These are phyloP conservation scores for Nemophila menziesii DNA, from an alignment of 257 asterid species.

Conservation along the genomic window DNA sequence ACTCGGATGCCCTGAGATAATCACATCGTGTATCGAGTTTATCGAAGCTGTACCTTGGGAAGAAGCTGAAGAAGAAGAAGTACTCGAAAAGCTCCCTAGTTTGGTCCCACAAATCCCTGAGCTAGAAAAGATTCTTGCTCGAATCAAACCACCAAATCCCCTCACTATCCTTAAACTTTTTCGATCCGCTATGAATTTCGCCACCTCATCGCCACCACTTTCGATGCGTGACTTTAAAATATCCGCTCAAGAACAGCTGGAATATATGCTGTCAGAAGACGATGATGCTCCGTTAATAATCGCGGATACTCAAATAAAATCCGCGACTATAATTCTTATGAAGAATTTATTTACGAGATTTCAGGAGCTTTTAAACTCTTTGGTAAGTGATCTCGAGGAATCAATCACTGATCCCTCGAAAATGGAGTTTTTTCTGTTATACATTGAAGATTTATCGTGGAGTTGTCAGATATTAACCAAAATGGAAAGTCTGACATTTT, in stretches of 20 bases:
- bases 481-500: conserved; percentile 44
- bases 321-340: conserved; percentile 34
- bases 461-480: conserved; percentile 53
- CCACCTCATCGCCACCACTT: conserved; percentile 55
- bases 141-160: conserved; percentile 64
- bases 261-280: conserved; percentile 80
- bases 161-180: conserved; percentile 38
- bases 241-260: conserved; percentile 85
- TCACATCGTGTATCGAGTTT: conserved; percentile 51
- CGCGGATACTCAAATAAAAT: conserved; percentile 41
- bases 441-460: conserved; percentile 58
- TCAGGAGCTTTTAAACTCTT: conserved; percentile 30
- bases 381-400: conserved; percentile 27
- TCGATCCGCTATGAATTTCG: conserved; percentile 50
- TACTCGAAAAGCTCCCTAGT: conserved; percentile 51
- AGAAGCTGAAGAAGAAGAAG: conserved; percentile 87
- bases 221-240: conserved; percentile 48
- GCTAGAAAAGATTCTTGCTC: conserved; percentile 58
- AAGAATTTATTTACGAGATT: conserved; percentile 34
- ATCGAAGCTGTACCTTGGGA: conserved; percentile 97
- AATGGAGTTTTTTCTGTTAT: conserved; percentile 24
- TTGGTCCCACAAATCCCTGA: conserved; percentile 62
- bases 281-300: conserved; percentile 70
- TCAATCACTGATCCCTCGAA: conserved; percentile 23
- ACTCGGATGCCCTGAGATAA: conserved; percentile 65